phyloP scores from a whole-genome alignment of 345 rosid species.

The Abelmoschus esculentus region DNA sequence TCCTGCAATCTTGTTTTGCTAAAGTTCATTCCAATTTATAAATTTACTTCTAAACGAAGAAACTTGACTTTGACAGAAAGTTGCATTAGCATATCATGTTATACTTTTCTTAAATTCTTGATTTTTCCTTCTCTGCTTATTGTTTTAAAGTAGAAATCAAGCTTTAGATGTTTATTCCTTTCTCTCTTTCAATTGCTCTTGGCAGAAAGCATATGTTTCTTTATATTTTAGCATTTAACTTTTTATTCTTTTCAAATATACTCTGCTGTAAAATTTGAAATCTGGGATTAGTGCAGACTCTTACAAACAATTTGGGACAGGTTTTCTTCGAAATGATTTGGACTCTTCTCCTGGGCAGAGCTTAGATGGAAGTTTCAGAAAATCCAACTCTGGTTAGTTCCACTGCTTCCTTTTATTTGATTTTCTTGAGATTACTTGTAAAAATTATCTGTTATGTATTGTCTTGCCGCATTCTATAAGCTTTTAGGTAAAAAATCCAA shows the following conservation, averaged over 20 bases:
- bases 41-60: background rate
- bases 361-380: conserved; percentile 42
- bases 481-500: too few species aligned
- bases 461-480: background rate
- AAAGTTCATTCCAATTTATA: background rate
- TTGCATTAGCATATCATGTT: background rate
- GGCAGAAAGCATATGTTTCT: too few species aligned
- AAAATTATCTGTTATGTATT: background rate
- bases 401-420: background rate
- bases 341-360: conserved; percentile 27
- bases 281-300: background rate
- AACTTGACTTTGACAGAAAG: background rate
- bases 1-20: conserved; percentile 1
- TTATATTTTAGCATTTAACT: background rate
- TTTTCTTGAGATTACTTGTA: background rate
- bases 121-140: too few species aligned
- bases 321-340: conserved; percentile 23
- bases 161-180: too few species aligned
- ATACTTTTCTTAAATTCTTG: too few species aligned
- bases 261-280: background rate
- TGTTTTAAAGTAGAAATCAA: too few species aligned
- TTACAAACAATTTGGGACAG: conserved; percentile 21
- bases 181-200: too few species aligned
- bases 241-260: background rate
- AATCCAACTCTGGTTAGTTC: conserved; percentile 39